Conservation (phyloP, 2,329 filamentous ascomycete genomes). For the Corinectria fuckeliana region DNA sequence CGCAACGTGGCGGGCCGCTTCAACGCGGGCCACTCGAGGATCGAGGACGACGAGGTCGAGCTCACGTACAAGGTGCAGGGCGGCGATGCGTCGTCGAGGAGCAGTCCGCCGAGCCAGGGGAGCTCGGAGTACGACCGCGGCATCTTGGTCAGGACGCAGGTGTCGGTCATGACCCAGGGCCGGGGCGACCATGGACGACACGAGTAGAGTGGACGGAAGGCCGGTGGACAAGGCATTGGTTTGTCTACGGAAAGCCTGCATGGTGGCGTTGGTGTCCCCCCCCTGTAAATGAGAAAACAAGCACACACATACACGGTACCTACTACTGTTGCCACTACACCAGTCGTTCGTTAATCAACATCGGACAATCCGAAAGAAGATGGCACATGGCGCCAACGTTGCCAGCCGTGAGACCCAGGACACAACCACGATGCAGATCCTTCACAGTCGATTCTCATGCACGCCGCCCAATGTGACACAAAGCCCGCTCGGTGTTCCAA, state of each 20-base stretch:
- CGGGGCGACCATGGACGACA: not conserved
- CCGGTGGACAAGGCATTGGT: not conserved
- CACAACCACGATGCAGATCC: not conserved
- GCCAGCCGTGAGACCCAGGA: not conserved
- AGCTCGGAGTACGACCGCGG: conserved; percentile 17
- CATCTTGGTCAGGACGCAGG: conserved; percentile 14
- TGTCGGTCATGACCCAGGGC: conserved; percentile 9
- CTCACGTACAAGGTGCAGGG: conserved; percentile 20
- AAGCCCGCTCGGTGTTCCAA: not conserved
- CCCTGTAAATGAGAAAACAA: not conserved
- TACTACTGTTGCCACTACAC: not conserved
- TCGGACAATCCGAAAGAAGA: not conserved
- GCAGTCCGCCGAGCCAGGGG: conserved; percentile 9
- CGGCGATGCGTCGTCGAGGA: conserved; percentile 1
- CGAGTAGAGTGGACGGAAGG: not conserved
- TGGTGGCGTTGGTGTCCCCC: not conserved
- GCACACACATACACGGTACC: not conserved
- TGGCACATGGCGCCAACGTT: not conserved
- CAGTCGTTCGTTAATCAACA: not conserved
- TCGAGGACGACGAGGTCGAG: conserved; percentile 22
- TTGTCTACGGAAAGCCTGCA: not conserved
- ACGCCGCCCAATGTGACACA: not conserved
- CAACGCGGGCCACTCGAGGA: conserved; percentile 12
- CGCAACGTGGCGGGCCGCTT: conserved; percentile 16
- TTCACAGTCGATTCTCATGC: not conserved